phyloP scores from a whole-genome alignment of 1,284 basidiomycete species.

The Boletus smithii region DNA sequence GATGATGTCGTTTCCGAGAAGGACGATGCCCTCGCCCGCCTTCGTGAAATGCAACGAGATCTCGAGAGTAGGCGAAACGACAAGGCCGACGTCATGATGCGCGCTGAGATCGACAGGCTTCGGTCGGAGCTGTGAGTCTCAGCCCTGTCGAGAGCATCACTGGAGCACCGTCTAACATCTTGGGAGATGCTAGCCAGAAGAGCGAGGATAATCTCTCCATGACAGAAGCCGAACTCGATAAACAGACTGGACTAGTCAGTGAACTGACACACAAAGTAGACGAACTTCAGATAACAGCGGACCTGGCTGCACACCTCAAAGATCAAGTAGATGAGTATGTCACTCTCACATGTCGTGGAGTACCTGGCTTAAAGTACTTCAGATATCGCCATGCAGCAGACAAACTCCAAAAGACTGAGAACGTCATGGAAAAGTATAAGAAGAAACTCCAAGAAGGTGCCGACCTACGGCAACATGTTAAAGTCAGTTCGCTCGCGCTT shows the following conservation, averaged over 20 bases:
- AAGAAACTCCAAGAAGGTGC: conserved; percentile 96
- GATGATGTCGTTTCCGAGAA: conserved; percentile 71
- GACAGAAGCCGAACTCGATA: conserved; percentile 77
- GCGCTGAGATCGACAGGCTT: conserved; percentile 77
- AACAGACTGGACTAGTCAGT: conserved; percentile 61
- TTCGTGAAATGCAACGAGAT: conserved; percentile 57
- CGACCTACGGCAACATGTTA: conserved; percentile 82
- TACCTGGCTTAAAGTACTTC: not conserved
- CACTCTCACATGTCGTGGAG: not conserved
- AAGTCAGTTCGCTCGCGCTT: conserved; percentile 45
- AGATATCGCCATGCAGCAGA: conserved; percentile 90
- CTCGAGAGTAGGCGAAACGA: conserved; percentile 59
- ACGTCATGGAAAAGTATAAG: conserved; percentile 98
- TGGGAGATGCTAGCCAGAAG: conserved; percentile 65
- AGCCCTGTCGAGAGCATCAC: conserved; percentile 1
- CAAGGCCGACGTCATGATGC: conserved; percentile 66
- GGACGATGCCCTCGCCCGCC: conserved; percentile 60
- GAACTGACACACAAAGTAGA: conserved; percentile 79
- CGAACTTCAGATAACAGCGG: conserved; percentile 77
- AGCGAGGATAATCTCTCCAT: conserved; percentile 84
- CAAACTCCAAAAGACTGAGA: conserved; percentile 89
- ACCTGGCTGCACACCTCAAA: conserved; percentile 76
- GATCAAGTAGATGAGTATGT: conserved; percentile 91
- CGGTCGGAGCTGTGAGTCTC: conserved; percentile 72
- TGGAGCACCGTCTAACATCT: conserved; percentile 28